phyloP scores from a whole-genome alignment of 495 filamentous ascomycete genomes.

The Annulohypoxylon maeteangense region DNA sequence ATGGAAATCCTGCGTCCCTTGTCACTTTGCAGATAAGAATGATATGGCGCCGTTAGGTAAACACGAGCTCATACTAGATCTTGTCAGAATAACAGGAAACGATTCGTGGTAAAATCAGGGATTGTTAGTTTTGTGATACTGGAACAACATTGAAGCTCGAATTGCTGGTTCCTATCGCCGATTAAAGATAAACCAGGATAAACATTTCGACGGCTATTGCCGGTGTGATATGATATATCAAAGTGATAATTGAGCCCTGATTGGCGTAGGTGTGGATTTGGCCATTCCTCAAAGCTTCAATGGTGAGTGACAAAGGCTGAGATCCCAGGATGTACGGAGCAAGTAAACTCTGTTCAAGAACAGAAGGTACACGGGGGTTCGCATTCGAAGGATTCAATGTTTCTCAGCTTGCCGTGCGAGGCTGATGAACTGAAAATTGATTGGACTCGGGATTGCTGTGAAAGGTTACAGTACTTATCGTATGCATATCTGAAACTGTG shows the following conservation, averaged over 20 bases:
- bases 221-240: neutral
- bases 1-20: neutral
- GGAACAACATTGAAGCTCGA: neutral
- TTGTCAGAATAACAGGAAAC: neutral
- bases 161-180: neutral
- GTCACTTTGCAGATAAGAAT: neutral
- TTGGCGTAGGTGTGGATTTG: neutral
- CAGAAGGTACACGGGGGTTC: neutral
- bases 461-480: neutral
- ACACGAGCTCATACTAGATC: neutral
- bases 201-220: neutral
- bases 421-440: slow-evolving; percentile 6
- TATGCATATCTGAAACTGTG: neutral
- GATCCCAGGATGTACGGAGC: neutral
- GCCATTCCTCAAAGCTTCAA: neutral
- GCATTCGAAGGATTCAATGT: neutral
- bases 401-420: neutral
- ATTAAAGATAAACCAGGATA: neutral
- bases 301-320: neutral
- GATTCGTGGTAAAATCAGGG: neutral
- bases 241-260: neutral
- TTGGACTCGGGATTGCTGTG: neutral
- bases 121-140: neutral
- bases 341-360: neutral
- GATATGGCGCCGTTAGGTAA: neutral